A percentile compares a stretch with the other conserved stretches of the same genome.
Conservation (phyloP, 345 rosid species). For the Salix viminalis region DNA sequence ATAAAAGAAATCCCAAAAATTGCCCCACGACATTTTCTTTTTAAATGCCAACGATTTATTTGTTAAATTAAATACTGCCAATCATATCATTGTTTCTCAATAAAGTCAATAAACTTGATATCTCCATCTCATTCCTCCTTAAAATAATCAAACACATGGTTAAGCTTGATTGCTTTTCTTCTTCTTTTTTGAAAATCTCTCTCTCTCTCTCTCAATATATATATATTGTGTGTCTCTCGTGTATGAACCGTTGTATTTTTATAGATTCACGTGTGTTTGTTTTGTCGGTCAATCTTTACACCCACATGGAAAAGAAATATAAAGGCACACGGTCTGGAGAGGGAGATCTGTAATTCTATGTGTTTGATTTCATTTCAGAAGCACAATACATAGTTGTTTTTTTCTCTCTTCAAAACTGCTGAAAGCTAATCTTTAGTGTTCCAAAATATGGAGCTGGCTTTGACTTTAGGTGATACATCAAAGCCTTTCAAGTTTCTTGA, state of each 20-base stretch:
- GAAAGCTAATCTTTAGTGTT: not conserved
- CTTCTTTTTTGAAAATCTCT: not conserved
- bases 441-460: slow-evolving; percentile 68
- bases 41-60: not conserved
- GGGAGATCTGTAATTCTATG: not conserved
- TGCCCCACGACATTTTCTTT: not conserved
- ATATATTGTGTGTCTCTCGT: slow-evolving; percentile 11
- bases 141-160: not conserved
- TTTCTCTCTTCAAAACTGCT: not conserved
- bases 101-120: not conserved
- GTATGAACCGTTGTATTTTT: slow-evolving; percentile 42
- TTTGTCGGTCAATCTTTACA: slow-evolving; percentile 65
- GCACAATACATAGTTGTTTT: not conserved
- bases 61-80: not conserved
- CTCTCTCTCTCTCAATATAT: not conserved
- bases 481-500: slow-evolving; percentile 62
- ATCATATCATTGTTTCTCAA: not conserved
- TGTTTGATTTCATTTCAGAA: not conserved
- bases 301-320: slow-evolving; percentile 7
- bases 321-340: not conserved
- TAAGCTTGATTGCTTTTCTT: not conserved
- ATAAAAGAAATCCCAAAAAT: no score
- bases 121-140: not conserved
- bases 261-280: slow-evolving; percentile 75
- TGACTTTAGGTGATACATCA: slow-evolving; percentile 74